Evolutionary conservation across 2,329 filamentous ascomycete species (phyloP), one percentile per base, ranked within the genome.

Genomic region (Colletotrichum tanaceti): DNA sequence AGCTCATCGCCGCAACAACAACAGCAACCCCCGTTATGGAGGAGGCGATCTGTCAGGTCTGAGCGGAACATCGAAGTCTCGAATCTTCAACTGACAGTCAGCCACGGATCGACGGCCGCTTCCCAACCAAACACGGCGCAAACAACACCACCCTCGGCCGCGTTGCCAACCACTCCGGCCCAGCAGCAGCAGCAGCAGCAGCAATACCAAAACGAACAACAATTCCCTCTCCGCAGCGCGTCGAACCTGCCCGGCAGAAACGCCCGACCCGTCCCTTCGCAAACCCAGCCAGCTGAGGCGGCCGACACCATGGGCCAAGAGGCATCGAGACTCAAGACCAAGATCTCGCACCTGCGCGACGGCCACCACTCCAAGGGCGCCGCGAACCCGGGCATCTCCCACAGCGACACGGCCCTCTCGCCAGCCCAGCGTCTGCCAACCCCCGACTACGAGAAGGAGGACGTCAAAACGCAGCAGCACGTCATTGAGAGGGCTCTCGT

Each of bases 41-140:
- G 82, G 65, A 80, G 86, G 60, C 82, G 86, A 53, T 86, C 85
- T 16, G 76, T 82, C 32, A 87, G 84, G 74, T 79, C 79, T 63
- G 83, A 86, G 62, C 79, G 79, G 60, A 81, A 77, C 69, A 74
- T 84, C 41, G 80, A 83, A 54, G 79, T 87, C 5, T 76, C 84
- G 10, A 81, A 83, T 65, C 80, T 88, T 58, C 84, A 84, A 68
- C 77, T 88, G 62, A 74, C 81, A 57, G 73, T 77, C 47, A 86
- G 83, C 64, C 80, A 86, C 76, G 84, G 85, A 44, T 87, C 85
- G 22, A 86, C 85, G 5, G 81, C 81, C 20, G 77, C 79, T 44
- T 75, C 77, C 14, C 63, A 73, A 47, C 57, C 72, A 35, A 57
- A 71, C 41, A 63, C 54, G 32, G 53, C 63, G 1, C 67, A 71